These are phyloP conservation scores for Fusarium vanettenii DNA, from an alignment of 2,329 filamentous ascomycete species.

Conservation along the genomic window DNA sequence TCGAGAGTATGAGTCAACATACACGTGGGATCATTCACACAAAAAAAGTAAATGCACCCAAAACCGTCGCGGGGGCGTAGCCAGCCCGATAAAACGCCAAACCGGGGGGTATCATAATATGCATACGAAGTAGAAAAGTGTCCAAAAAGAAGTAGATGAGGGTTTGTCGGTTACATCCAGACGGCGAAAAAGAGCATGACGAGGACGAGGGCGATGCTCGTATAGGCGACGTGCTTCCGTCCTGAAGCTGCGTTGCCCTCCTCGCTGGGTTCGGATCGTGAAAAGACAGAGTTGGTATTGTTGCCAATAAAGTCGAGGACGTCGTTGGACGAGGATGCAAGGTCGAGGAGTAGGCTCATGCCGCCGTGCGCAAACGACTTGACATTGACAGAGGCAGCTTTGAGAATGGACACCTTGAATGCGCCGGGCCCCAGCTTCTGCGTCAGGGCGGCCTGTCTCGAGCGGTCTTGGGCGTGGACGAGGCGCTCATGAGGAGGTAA, in stretches of 20 bases:
- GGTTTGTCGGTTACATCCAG: slow-evolving; percentile 33
- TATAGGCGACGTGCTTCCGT: slow-evolving; percentile 43
- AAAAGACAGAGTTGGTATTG: slow-evolving; percentile 84
- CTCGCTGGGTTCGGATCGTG: slow-evolving; percentile 76
- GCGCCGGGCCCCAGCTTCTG: slow-evolving; percentile 83
- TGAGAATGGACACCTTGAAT: slow-evolving; percentile 90
- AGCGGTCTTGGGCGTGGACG: slow-evolving; percentile 79
- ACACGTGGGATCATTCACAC: background rate
- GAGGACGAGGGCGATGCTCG: slow-evolving; percentile 43
- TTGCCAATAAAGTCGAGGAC: slow-evolving; percentile 87
- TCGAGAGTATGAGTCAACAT: slow-evolving; percentile 11
- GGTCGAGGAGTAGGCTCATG: slow-evolving; percentile 86
- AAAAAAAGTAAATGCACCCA: background rate
- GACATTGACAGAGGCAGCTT: slow-evolving; percentile 79
- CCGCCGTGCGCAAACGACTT: slow-evolving; percentile 79
- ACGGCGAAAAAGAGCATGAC: slow-evolving; percentile 46
- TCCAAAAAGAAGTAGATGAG: background rate
- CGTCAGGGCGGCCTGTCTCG: slow-evolving; percentile 81
- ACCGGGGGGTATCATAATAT: slow-evolving; percentile 43
- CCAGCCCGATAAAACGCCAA: slow-evolving; percentile 42
- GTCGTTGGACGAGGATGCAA: slow-evolving; percentile 81
- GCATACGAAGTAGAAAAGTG: slow-evolving; percentile 17
- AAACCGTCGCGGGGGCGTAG: slow-evolving; percentile 13
- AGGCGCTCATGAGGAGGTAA: slow-evolving; percentile 76
- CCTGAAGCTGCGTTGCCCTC: slow-evolving; percentile 71